Base-by-base conservation (phyloP, 805 yeast genomes). In the Novakomyces olei region DNA sequence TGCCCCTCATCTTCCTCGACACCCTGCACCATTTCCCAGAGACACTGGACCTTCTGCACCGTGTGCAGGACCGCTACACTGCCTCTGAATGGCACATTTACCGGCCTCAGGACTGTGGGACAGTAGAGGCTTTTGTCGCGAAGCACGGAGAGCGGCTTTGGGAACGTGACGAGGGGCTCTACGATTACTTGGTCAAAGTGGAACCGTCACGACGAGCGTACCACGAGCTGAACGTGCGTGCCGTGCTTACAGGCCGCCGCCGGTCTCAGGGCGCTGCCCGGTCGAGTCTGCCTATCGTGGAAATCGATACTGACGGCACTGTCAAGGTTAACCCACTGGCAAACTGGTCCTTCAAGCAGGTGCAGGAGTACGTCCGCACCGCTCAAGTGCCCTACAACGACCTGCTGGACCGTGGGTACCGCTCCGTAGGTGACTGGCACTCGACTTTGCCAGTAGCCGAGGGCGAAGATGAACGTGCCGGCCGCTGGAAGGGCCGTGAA, bases 21-120 rank as follows among this genome's bases (percentile, higher is more conserved):
- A 85, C 96, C 0, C 57, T 85, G 39, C 78, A 83, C 47, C 95
- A 85, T 51, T 85, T 85, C 60, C 81, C 85, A n/a, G 96, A 85
- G 51, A 85, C 96, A 1, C 55, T 73, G 27, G 79, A 72, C 3
- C 61, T 85, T 26, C 73, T 83, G 4, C 60, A 65, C 2, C 58
- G 54, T 8, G 63, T 85, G 26, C 56, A 66, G 43, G 40, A 45
- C 10, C 63, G 58, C 37, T 85, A 85, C 49, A 63, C 69, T 2
- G 40, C 45, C 10, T 60, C 58, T 30, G 58, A 58, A 18, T 50
- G 83, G 16, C 73, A 78, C 42, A 57, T 77, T 2, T 80, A 60
- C 53, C 63, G 62, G 41, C 95, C 96, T 0, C 44, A 51, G 19
- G 74, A 61, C 19, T 66, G 65, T 26, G 45, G 48, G 1, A 54